phyloP scores from a whole-genome alignment of 495 filamentous ascomycete genomes.

The Ascobolus immersus region DNA sequence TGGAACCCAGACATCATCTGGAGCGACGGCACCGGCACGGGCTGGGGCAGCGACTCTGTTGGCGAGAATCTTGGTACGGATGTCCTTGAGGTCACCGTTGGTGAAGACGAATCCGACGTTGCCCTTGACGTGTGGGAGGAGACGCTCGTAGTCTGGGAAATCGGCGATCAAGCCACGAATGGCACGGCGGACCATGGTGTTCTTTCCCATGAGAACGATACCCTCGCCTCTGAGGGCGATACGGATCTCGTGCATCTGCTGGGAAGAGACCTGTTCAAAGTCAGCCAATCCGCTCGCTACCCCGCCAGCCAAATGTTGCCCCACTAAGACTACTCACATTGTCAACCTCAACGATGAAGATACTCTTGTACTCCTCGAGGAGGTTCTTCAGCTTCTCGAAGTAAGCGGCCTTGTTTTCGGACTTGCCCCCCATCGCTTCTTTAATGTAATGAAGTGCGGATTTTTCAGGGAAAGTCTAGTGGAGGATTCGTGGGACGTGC shows the following conservation, averaged over 20 bases:
- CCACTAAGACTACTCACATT: conserved; percentile 40
- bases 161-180: conserved; percentile 84
- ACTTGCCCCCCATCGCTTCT: conserved; percentile 99
- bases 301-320: too few relatives aligned
- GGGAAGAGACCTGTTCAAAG: conserved; percentile 39
- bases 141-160: conserved; percentile 85
- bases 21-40: conserved; percentile 86
- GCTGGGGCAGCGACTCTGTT: conserved; percentile 96
- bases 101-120: conserved; percentile 99
- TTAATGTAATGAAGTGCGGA: conserved; percentile 72
- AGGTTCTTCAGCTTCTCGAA: conserved; percentile 96
- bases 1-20: conserved; percentile 69
- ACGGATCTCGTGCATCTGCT: conserved; percentile 99
- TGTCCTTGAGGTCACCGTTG: conserved; percentile 74
- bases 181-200: conserved; percentile 98
- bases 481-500: neutral
- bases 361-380: conserved; percentile 70
- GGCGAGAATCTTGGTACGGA: conserved; percentile 76
- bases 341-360: conserved; percentile 94
- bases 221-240: conserved; percentile 60
- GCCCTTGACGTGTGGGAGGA: conserved; percentile 83
- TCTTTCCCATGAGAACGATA: conserved; percentile 98
- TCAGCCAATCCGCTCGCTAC: conserved; percentile 15
- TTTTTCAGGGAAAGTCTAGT: conserved; percentile 64
- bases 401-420: conserved; percentile 80